phyloP scores from a whole-genome alignment of 257 asterid species.

The Misopates orontium region DNA sequence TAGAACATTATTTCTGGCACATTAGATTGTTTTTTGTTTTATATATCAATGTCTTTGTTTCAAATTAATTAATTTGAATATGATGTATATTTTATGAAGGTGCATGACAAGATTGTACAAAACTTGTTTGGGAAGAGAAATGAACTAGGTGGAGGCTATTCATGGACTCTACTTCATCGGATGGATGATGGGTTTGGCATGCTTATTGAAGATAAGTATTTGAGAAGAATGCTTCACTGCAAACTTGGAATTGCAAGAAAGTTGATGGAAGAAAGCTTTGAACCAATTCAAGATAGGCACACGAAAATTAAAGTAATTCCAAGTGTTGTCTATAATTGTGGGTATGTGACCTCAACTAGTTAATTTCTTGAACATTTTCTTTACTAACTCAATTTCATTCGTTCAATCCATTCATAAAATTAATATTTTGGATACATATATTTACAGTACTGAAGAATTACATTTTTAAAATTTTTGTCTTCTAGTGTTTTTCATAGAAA shows the following conservation, averaged over 20 bases:
- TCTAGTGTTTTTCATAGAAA: too few species aligned
- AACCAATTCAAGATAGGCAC: conserved; percentile 46
- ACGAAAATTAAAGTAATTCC: conserved; percentile 42
- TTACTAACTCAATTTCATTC: background rate
- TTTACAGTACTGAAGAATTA: too few species aligned
- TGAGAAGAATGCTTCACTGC: conserved; percentile 48
- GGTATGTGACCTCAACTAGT: conserved; percentile 30
- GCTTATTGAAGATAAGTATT: conserved; percentile 29
- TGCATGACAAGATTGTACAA: conserved; percentile 36
- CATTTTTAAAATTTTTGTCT: too few species aligned
- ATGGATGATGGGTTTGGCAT: conserved; percentile 33
- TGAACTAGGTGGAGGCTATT: conserved; percentile 41
- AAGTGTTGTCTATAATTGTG: conserved; percentile 55
- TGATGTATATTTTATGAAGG: conserved; percentile 26
- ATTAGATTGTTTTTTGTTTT: too few species aligned
- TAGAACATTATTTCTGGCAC: too few species aligned
- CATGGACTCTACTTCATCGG: conserved; percentile 52
- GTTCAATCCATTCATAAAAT: background rate
- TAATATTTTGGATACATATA: too few species aligned
- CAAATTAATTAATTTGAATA: background rate
- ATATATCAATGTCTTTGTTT: too few species aligned
- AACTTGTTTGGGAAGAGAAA: conserved; percentile 37
- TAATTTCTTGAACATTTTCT: background rate
- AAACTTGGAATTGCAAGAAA: conserved; percentile 57
- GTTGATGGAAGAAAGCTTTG: conserved; percentile 58